These are phyloP conservation scores for Bipolaris bicolor DNA, from an alignment of 2,329 filamentous ascomycete species.

Conservation along the genomic window DNA sequence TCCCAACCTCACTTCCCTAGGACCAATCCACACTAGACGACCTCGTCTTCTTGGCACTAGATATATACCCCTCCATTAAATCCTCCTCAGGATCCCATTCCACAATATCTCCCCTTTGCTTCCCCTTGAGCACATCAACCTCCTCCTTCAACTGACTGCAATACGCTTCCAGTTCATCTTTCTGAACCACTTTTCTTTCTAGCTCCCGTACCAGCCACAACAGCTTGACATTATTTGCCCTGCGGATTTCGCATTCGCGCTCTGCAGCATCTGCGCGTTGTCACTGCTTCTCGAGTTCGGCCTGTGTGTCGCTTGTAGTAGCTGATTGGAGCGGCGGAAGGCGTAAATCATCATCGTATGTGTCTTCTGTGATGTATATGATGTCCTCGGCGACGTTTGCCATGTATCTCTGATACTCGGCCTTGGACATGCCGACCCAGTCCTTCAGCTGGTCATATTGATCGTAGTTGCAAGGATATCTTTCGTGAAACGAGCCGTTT, in stretches of 20 bases:
- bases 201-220: not conserved
- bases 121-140: not conserved
- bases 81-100: not conserved
- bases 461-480: conserved; percentile 10
- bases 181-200: not conserved
- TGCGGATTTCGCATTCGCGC: not conserved
- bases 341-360: not conserved
- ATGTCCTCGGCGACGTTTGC: not conserved
- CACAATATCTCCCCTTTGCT: not conserved
- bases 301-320: not conserved
- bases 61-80: not conserved
- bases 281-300: not conserved
- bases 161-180: conserved; percentile 2
- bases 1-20: not conserved
- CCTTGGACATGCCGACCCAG: not conserved
- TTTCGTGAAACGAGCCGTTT: conserved; percentile 5
- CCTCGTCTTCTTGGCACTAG: not conserved
- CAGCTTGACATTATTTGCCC: not conserved
- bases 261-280: conserved; percentile 7
- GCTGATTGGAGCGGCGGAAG: not conserved
- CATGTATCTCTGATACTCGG: conserved; percentile 1
- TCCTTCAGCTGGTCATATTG: conserved; percentile 4
- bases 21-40: not conserved
- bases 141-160: conserved; percentile 2
- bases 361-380: not conserved